A percentile compares a stretch with the other conserved stretches of the same genome.
Conservation (phyloP, 768 basidiomycete species). For the Boletus subparvulus region DNA sequence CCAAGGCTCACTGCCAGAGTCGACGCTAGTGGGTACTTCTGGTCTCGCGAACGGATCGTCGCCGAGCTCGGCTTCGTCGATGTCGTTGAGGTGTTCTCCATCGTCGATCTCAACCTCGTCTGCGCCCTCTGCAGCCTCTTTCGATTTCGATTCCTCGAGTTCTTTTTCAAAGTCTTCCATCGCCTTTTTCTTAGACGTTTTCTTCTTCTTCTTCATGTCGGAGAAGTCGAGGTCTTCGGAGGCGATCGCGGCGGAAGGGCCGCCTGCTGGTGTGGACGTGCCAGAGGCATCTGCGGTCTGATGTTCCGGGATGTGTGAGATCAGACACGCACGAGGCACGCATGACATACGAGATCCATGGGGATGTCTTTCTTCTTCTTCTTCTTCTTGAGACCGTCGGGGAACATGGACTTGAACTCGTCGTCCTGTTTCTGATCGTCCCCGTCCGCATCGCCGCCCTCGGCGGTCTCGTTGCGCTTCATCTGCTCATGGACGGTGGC, state of each 20-base stretch:
- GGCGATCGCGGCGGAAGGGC: constrained; percentile 40
- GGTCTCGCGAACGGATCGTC: constrained; percentile 79
- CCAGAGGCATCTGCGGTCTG: constrained; percentile 67
- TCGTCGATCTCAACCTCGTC: constrained; percentile 58
- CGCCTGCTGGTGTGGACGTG: constrained; percentile 54
- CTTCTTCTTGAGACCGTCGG: constrained; percentile 84
- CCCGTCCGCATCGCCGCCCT: constrained; percentile 34
- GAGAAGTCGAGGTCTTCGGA: constrained; percentile 90
- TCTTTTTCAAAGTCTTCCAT: constrained; percentile 96
- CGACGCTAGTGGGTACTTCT: constrained; percentile 58
- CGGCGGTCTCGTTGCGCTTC: constrained; percentile 46
- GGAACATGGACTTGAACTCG: constrained; percentile 79
- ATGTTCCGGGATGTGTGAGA: neutral
- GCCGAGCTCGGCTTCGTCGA: constrained; percentile 83
- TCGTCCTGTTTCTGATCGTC: constrained; percentile 62
- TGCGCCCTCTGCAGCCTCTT: constrained; percentile 58
- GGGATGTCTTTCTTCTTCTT: constrained; percentile 93
- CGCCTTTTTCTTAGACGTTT: constrained; percentile 84
- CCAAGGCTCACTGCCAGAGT: constrained; percentile 85
- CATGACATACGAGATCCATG: constrained; percentile 64
- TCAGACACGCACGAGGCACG: neutral
- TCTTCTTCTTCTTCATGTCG: constrained; percentile 97
- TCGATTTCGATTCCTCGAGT: constrained; percentile 68
- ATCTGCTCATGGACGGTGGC: constrained; percentile 75
- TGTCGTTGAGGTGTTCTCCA: constrained; percentile 61